phyloP scores from a whole-genome alignment of 768 basidiomycete species.

The Pulveroboletus ravenelii region DNA sequence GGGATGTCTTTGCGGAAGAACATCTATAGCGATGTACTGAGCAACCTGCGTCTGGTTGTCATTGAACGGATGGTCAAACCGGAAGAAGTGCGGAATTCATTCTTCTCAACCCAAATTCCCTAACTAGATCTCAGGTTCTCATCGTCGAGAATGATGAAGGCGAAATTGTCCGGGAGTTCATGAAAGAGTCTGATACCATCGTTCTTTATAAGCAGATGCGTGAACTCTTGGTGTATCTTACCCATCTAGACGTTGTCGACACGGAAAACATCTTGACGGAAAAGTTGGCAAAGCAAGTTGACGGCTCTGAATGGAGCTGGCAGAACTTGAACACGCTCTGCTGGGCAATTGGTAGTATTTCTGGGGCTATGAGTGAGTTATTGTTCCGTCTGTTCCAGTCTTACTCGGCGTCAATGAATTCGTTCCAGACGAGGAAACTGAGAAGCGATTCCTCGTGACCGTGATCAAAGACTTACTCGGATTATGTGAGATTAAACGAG shows the following conservation, averaged over 20 bases:
- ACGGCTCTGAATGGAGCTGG: slow-evolving; percentile 99
- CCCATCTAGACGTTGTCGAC: slow-evolving; percentile 92
- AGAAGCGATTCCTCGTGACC: slow-evolving; percentile 97
- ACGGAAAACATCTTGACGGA: slow-evolving; percentile 97
- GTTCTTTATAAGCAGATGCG: slow-evolving; percentile 99
- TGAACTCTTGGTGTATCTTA: slow-evolving; percentile 94
- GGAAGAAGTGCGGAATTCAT: slow-evolving; percentile 68
- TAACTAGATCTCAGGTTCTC: slow-evolving; percentile 58
- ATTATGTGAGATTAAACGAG: slow-evolving; percentile 95
- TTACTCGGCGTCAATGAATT: not conserved
- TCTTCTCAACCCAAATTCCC: not conserved
- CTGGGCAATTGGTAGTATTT: slow-evolving; percentile 99
- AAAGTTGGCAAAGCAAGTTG: slow-evolving; percentile 95
- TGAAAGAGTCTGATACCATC: slow-evolving; percentile 98
- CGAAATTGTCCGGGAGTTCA: slow-evolving; percentile 98
- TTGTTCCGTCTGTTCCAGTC: not conserved
- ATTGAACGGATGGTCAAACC: slow-evolving; percentile 99
- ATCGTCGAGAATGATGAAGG: slow-evolving; percentile 99
- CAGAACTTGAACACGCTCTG: slow-evolving; percentile 98
- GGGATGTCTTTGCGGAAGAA: slow-evolving; percentile 85
- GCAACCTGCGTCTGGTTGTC: slow-evolving; percentile 90
- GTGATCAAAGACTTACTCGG: slow-evolving; percentile 99
- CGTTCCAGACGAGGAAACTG: slow-evolving; percentile 86
- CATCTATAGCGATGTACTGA: slow-evolving; percentile 92
- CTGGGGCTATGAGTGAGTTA: slow-evolving; percentile 94